Conservation (phyloP, 2,329 filamentous ascomycete genomes). For the Alternaria angustiovoidea region DNA sequence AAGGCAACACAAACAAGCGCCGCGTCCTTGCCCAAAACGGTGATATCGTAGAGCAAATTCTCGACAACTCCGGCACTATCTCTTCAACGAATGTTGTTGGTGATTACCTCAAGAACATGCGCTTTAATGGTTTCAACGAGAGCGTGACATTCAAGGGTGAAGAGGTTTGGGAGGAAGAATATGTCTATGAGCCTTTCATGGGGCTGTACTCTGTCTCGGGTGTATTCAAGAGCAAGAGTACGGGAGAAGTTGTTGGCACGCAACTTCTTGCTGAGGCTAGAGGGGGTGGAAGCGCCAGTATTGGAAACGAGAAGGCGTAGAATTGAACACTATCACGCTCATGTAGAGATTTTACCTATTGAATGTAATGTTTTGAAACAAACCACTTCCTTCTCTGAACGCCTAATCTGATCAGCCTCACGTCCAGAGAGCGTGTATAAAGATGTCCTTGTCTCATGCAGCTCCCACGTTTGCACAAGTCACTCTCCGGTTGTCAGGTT, state of each 20-base stretch:
- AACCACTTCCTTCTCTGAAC: neutral
- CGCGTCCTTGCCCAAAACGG: constrained; percentile 65
- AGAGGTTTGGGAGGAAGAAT: constrained; percentile 61
- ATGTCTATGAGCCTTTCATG: constrained; percentile 62
- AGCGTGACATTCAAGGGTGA: constrained; percentile 52
- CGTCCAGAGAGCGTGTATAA: neutral
- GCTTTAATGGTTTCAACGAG: constrained; percentile 61
- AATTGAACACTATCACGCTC: neutral
- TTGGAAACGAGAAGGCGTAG: constrained; percentile 45
- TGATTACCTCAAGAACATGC: constrained; percentile 62
- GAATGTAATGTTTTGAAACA: neutral
- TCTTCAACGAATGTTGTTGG: constrained; percentile 57
- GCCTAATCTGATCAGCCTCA: neutral
- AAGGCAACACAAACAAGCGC: constrained; percentile 62
- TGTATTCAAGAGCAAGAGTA: constrained; percentile 59
- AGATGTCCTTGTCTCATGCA: neutral
- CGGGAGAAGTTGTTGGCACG: constrained; percentile 60
- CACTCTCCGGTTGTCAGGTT: neutral
- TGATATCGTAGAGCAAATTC: constrained; percentile 61
- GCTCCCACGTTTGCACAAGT: neutral
- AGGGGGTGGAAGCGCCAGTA: constrained; percentile 62
- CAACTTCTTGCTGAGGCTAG: constrained; percentile 62
- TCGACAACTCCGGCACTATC: constrained; percentile 64
- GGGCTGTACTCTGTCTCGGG: constrained; percentile 56
- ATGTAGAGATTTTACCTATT: neutral